These are phyloP conservation scores for Fusarium sp. DNA, from an alignment of 2,329 filamentous ascomycete species.

Conservation along the genomic window DNA sequence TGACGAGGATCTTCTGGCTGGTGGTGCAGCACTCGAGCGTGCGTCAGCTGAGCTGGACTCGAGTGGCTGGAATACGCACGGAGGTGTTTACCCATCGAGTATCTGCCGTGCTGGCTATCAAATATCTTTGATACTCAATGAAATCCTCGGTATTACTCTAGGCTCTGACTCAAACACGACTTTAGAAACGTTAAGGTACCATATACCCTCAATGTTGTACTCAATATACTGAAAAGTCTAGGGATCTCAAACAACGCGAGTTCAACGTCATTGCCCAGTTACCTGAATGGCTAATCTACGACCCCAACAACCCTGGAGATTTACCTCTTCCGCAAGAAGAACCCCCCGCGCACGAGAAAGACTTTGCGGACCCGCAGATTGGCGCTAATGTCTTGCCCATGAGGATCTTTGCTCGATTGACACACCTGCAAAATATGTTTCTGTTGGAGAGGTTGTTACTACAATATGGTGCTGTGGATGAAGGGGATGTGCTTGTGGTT, in stretches of 20 bases:
- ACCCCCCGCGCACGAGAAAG: fast-evolving
- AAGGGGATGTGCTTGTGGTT: slow-evolving; percentile 9
- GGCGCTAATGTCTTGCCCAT: background rate
- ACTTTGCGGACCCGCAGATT: background rate
- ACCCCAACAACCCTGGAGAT: background rate
- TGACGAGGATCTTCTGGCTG: slow-evolving; percentile 8
- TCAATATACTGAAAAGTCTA: fast-evolving
- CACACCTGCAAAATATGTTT: slow-evolving; percentile 22
- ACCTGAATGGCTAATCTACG: background rate
- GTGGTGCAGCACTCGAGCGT: background rate
- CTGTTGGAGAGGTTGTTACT: slow-evolving; percentile 3
- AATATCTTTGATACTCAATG: background rate
- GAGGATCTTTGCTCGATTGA: slow-evolving; percentile 5
- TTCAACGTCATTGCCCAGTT: background rate
- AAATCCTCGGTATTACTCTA: background rate
- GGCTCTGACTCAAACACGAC: background rate
- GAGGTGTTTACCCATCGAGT: background rate
- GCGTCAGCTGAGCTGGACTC: background rate
- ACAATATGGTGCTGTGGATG: background rate
- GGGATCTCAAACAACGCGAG: background rate
- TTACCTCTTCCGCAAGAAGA: background rate
- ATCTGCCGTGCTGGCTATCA: background rate
- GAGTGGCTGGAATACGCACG: background rate
- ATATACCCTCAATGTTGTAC: fast-evolving
- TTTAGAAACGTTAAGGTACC: background rate